A percentile compares a stretch with the other conserved stretches of the same genome.
phyloP scores from a whole-genome alignment of 495 filamentous ascomycete genomes.

The Xylaria castorea region DNA sequence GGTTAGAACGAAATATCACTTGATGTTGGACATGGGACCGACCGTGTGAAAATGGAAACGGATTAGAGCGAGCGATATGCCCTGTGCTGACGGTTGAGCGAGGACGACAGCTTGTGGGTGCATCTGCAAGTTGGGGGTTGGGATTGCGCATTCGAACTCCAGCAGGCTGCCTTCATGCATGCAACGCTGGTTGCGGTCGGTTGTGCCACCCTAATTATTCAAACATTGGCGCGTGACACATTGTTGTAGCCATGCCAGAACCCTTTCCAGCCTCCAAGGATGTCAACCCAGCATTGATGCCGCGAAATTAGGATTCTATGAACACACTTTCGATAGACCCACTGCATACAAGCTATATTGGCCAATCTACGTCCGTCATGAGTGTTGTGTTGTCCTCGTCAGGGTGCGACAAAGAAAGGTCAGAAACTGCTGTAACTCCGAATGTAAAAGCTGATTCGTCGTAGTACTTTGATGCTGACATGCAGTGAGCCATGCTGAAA shows the following conservation, averaged over 20 bases:
- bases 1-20: background rate
- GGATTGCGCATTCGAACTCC: conserved; percentile 5
- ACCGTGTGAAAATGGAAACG: background rate
- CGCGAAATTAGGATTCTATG: conserved; percentile 9
- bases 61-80: background rate
- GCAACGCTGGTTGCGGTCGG: conserved; percentile 23
- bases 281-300: conserved; percentile 10
- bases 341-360: conserved; percentile 24
- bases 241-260: conserved; percentile 16
- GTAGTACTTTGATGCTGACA: conserved; percentile 26
- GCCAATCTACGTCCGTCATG: conserved; percentile 30
- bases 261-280: conserved; percentile 2
- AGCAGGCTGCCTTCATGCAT: conserved; percentile 28
- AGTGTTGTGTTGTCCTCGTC: conserved; percentile 33
- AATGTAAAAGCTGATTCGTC: conserved; percentile 31
- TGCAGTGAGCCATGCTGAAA: conserved; percentile 24
- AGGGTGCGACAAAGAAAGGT: conserved; percentile 36
- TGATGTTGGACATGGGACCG: background rate
- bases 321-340: conserved; percentile 8
- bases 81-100: conserved; percentile 6
- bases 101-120: background rate
- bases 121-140: conserved; percentile 14
- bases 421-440: conserved; percentile 33
- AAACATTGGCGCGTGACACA: conserved; percentile 30
- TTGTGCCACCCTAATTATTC: conserved; percentile 23